phyloP scores from a whole-genome alignment of 352 stramenopile genomes.

The Phytophthora niederhauseri region DNA sequence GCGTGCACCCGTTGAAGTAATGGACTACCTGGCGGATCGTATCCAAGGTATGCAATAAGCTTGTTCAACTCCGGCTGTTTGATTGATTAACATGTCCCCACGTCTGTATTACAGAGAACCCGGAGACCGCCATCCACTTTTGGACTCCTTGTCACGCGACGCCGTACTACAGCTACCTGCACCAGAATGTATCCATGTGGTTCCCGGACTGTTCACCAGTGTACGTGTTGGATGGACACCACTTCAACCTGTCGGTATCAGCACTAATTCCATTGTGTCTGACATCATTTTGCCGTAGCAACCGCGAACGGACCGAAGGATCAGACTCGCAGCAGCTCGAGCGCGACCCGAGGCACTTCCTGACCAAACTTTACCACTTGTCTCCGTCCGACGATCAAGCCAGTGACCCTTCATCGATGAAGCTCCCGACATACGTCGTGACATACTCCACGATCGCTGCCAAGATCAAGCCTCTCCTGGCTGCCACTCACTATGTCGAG shows the following conservation, averaged over 20 bases:
- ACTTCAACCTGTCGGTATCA: not conserved
- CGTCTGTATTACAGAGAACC: conserved; percentile 30
- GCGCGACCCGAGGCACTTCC: conserved; percentile 52
- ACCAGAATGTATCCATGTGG: conserved; percentile 85
- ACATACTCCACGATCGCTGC: conserved; percentile 61
- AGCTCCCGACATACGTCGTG: conserved; percentile 70
- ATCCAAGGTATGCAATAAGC: conserved; percentile 50
- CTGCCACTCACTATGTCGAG: conserved; percentile 51
- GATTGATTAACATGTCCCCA: not conserved
- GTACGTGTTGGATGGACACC: conserved; percentile 38
- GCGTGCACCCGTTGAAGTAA: conserved; percentile 77
- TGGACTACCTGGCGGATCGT: conserved; percentile 73
- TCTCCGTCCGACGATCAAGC: conserved; percentile 23
- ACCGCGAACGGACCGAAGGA: conserved; percentile 60
- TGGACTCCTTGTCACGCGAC: conserved; percentile 88
- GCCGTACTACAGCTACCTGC: conserved; percentile 88
- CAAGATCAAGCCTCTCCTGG: conserved; percentile 57
- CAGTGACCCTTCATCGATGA: conserved; percentile 23
- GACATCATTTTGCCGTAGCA: conserved; percentile 34
- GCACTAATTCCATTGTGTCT: not conserved
- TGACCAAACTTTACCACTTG: conserved; percentile 62
- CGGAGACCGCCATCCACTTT: conserved; percentile 75
- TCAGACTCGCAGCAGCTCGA: conserved; percentile 76
- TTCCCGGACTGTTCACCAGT: conserved; percentile 84
- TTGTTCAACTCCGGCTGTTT: not conserved